Conservation (phyloP, 306 rosid species). For the Pyrus betulifolia region DNA sequence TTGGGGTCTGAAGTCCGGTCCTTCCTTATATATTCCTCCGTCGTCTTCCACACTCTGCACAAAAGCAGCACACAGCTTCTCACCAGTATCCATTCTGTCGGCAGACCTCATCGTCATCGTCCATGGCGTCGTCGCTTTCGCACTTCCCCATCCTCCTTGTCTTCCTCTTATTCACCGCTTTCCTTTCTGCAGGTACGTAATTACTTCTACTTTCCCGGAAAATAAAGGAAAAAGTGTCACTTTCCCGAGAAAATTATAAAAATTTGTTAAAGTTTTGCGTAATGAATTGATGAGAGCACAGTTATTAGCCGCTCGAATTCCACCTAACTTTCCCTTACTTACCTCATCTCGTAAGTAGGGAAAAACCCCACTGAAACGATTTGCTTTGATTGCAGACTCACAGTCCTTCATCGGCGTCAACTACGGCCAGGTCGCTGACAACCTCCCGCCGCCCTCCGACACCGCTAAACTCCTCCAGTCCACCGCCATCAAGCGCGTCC, state of each 20-base stretch:
- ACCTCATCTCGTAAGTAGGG: background rate
- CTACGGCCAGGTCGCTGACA: slow-evolving; percentile 73
- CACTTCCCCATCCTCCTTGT: slow-evolving; percentile 17
- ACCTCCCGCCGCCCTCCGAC: slow-evolving; percentile 51
- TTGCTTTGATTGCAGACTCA: slow-evolving; percentile 38
- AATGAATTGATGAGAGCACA: background rate
- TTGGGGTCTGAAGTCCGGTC: background rate
- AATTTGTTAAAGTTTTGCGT: background rate
- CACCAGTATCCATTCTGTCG: background rate
- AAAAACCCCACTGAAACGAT: background rate
- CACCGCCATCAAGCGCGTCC: slow-evolving; percentile 52
- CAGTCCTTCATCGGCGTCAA: slow-evolving; percentile 82
- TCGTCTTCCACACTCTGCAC: background rate
- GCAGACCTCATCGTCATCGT: background rate
- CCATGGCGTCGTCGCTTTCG: slow-evolving; percentile 39
- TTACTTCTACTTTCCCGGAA: background rate
- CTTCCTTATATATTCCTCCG: background rate
- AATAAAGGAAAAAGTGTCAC: background rate
- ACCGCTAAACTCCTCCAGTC: slow-evolving; percentile 55
- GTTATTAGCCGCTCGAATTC: background rate
- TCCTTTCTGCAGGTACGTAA: slow-evolving; percentile 37
- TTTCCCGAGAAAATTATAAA: background rate
- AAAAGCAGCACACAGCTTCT: background rate
- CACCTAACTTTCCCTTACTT: background rate
- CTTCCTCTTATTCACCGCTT: slow-evolving; percentile 23